Base-by-base conservation (phyloP, 768 basidiomycete genomes). In the Neoboletus subvelutipes region DNA sequence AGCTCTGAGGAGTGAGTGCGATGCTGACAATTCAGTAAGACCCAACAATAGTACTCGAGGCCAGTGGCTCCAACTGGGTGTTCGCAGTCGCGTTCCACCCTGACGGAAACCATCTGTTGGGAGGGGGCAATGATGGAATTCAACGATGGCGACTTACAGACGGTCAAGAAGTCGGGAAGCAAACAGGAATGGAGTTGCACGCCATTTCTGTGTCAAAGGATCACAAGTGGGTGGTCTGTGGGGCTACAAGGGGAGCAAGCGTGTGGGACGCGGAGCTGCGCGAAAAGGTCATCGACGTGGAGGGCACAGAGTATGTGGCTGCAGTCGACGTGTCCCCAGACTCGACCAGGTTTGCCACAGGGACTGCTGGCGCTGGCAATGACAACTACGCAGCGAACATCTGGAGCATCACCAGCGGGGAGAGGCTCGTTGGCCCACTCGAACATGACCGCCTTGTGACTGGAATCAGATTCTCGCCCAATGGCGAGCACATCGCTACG, bases 361-460 rank as follows among this genome's bases (percentile, higher is more conserved):
- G 39, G n/a, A 40, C 39, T n/a, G n/a, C 4, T 8, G n/a, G n/a
- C 26, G 5, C 26, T 29, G 29, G 4, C 9, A 10, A 7, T 33
- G 9, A 8, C 2, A 26, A n/a, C 8, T 9, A n/a, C 8, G 2
- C 3, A 20, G 39, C n/a, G 4, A 40, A 15, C n/a, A n/a, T 40
- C 10, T 40, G 39, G 39, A 40, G 39, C n/a, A 11, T 20, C 4
- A 2, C n/a, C 4, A 40, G 39, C 10, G 39, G 39, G 4, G 3
- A 40, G 24, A 17, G 15, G 9, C 43, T 45, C 7, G 26, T 45
- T 10, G 43, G 43, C 43, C 43, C 43, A 11, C 43, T 45, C 43
- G 1, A 5, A 13, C 24, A 26, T 4, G 11, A 7, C 29, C 10
- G 7, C 1, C 2, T 0, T 1, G 10, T 31, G 18, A 10, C 10